Conservation (phyloP, 1,139 yeast species). For the Waltiozyma sp. region DNA sequence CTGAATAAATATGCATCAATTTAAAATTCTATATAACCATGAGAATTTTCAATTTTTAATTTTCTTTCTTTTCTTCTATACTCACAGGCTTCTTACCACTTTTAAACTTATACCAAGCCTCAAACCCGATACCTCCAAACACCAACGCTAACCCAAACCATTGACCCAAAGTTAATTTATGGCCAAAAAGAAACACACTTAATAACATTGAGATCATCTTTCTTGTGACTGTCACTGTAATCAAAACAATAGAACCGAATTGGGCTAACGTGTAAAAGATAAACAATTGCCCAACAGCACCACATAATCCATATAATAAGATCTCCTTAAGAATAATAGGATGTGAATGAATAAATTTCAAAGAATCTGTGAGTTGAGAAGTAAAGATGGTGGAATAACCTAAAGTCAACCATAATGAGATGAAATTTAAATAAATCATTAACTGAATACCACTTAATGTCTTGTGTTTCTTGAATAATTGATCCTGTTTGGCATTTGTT, state of each 20-base stretch:
- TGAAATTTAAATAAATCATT: slow-evolving; percentile 70
- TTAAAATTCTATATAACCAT: not conserved
- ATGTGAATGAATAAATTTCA: slow-evolving; percentile 33
- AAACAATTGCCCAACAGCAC: slow-evolving; percentile 87
- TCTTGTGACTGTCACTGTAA: slow-evolving; percentile 91
- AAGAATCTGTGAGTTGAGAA: slow-evolving; percentile 39
- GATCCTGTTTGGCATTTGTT: slow-evolving; percentile 89
- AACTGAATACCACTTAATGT: slow-evolving; percentile 67
- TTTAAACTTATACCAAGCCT: slow-evolving; percentile 38
- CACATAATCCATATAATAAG: slow-evolving; percentile 60
- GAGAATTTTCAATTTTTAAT: not conserved
- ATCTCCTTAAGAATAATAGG: slow-evolving; percentile 50
- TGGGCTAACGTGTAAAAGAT: slow-evolving; percentile 74
- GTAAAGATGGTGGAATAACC: slow-evolving; percentile 28
- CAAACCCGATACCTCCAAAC: slow-evolving; percentile 70
- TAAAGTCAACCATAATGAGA: slow-evolving; percentile 32
- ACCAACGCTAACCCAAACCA: slow-evolving; percentile 75
- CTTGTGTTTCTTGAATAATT: slow-evolving; percentile 43
- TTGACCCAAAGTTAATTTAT: slow-evolving; percentile 48
- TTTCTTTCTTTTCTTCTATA: slow-evolving; percentile 6
- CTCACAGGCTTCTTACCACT: not conserved
- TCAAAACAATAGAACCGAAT: slow-evolving; percentile 74
- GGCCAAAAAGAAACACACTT: slow-evolving; percentile 81
- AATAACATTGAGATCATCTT: slow-evolving; percentile 92
- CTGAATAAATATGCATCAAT: no score